Base-by-base conservation (phyloP, 169 alveolate species). In the Plasmodium ovale region DNA sequence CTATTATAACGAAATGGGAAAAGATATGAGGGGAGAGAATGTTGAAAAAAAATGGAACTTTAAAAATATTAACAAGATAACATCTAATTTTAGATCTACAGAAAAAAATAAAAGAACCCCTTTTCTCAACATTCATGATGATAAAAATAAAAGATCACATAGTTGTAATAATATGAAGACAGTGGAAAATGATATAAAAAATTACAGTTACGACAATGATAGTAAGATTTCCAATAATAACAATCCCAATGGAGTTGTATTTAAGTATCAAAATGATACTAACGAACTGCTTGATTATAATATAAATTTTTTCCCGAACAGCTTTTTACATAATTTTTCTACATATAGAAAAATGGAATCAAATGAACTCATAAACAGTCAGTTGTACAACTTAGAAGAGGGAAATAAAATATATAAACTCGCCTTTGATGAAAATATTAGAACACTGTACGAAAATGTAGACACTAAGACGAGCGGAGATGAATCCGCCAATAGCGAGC, bases 401-500 rank as follows among this genome's bases (percentile, higher is more conserved):
- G 65, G 67, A 21, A 44, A 35, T 9, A 65, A 35, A 49, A 47
- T 27, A 7, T 44, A 47, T 67, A 62, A 68, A 10, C 53, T 65
- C 21, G 31, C 23, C 23, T 51, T 53, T 58, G 71, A 82, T 70
- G 49, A 82, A 19, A 67, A 67, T 51, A 49, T 67, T n/a, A 82
- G n/a, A 51, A 65, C 19, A 29, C 39, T 82, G n/a, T 70, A 19
- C 42, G 53, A 68, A 3, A 65, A 67, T 33, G 35, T 82, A n/a
- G 69, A 51, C 31, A 59, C 90, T 1, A 53, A 44, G 51, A 82
- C 62, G n/a, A 82, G 90, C 35, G 84, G 90, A 0, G 85, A 82
- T 6, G 90, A 82, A 44, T 82, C 90, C 3, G 90, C 62, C 25
- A 82, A 82, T 56, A 82, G 90, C 53, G 23, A 51, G 16, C 33